phyloP scores from a whole-genome alignment of 1,284 basidiomycete species.

The Marasmius fiardii region DNA sequence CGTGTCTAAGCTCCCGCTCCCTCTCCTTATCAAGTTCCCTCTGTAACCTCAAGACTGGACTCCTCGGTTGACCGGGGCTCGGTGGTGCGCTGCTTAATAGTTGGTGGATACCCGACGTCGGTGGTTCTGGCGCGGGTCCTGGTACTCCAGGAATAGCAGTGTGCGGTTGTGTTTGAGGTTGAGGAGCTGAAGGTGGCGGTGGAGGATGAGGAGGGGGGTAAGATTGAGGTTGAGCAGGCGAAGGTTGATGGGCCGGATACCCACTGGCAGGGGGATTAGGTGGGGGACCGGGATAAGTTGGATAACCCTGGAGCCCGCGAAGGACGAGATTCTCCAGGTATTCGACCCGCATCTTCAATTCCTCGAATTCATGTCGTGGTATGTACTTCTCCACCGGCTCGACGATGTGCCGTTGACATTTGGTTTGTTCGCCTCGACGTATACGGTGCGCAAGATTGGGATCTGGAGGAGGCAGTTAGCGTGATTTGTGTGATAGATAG shows the following conservation, averaged over 20 bases:
- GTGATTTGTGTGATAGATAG: background rate
- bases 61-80: background rate
- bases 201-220: background rate
- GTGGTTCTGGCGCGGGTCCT: background rate
- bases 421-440: constrained; percentile 19
- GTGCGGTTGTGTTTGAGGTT: background rate
- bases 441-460: constrained; percentile 22
- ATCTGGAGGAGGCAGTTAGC: background rate
- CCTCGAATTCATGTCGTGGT: constrained; percentile 19
- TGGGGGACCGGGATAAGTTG: background rate
- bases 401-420: constrained; percentile 21
- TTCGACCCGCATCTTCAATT: constrained; percentile 16
- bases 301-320: background rate
- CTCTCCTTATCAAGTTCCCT: background rate
- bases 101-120: background rate
- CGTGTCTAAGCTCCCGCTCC: background rate
- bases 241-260: too few species aligned
- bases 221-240: background rate
- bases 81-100: background rate
- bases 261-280: background rate
- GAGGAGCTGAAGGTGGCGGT: background rate
- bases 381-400: constrained; percentile 23
- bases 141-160: background rate
- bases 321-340: constrained; percentile 17
- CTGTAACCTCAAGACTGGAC: background rate